Evolutionary conservation across 495 filamentous ascomycete genomes (phyloP), one percentile per base, ranked within the genome.

Genomic region (Immersiella caudata): DNA sequence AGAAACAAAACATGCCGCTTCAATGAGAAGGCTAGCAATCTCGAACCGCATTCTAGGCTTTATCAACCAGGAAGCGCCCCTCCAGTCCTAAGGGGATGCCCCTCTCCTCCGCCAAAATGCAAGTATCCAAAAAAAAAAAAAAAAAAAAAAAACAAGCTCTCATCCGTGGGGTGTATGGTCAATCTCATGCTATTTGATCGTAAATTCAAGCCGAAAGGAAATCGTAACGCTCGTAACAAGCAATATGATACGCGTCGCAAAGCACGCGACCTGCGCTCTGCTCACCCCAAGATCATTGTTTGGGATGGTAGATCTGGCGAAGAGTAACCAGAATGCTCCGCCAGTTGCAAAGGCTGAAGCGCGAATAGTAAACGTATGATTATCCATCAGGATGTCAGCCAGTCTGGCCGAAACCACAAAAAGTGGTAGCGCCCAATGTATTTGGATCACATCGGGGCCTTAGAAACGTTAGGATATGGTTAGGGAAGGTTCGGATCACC

Each of bases 331-430:
- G 40, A 46, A 33, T n/a, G n/a, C 57, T 21, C 27, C n/a, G 26
- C 18, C 57, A 59, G 40, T 46, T 12, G 57, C 57, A 59, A 33
- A 36, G 27, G 57, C 57, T 36, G 57, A 35, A 24, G 14, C 22
- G 20, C 18, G 24, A 46, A 18, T 46, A 14, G 9, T 18, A 50
- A 61, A 52, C 65, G 65, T 61, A 66, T 61, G 50, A 33, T 6
- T 55, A 55, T 64, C 51, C 52, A 49, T 29, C 40, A 50, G 25
- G 60, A 46, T 50, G 25, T 55, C 49, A 24, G 62, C 62, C 22
- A 49, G 33, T 50, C 35, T 14, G 40, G 24, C 40, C 2, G 20
- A 20, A 35, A 20, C 35, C 46, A 61, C 18, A 7, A 12, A n/a
- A 24, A 40, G 14, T 36, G 60, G 40, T 25, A 27, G 40, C 22